Evolutionary conservation across 1,139 yeast species (phyloP).

Genomic region (Hansenula lynferdii): DNA sequence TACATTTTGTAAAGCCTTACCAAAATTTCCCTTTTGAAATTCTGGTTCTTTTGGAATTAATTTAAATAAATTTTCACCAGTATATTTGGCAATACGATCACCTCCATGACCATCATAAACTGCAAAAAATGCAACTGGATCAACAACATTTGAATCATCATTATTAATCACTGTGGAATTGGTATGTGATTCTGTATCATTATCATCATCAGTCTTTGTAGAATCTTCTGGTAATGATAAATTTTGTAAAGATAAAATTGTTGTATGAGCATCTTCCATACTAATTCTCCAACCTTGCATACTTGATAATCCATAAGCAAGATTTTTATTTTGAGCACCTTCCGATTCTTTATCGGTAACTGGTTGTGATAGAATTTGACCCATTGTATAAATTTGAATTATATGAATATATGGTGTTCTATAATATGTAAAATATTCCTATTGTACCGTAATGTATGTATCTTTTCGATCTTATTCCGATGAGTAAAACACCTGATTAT

Average conservation of each 20-base stretch:
- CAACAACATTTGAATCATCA: conserved; percentile 14
- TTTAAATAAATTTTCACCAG: conserved; percentile 74
- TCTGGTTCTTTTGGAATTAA: conserved; percentile 62
- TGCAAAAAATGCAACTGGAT: conserved; percentile 77
- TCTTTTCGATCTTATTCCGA: too few relatives aligned
- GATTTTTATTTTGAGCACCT: conserved; percentile 58
- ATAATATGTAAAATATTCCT: too few relatives aligned
- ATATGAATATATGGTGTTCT: too few relatives aligned
- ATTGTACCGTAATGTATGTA: too few relatives aligned
- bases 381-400: too few relatives aligned
- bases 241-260: conserved; percentile 49
- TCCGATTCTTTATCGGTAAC: conserved; percentile 72
- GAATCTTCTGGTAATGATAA: conserved; percentile 17
- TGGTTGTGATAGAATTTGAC: conserved; percentile 73
- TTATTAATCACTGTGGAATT: conserved; percentile 1
- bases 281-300: conserved; percentile 99
- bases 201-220: conserved; percentile 20
- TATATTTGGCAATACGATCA: conserved; percentile 80
- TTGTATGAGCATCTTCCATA: conserved; percentile 97
- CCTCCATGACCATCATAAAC: conserved; percentile 99
- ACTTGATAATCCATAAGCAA: conserved; percentile 81
- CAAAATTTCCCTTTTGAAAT: conserved; percentile 53
- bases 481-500: too few relatives aligned
- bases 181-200: conserved; percentile 12
- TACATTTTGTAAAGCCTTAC: conserved; percentile 76